Evolutionary conservation across 345 rosid species (phyloP).

Genomic region (Erysimum cheiranthoides): DNA sequence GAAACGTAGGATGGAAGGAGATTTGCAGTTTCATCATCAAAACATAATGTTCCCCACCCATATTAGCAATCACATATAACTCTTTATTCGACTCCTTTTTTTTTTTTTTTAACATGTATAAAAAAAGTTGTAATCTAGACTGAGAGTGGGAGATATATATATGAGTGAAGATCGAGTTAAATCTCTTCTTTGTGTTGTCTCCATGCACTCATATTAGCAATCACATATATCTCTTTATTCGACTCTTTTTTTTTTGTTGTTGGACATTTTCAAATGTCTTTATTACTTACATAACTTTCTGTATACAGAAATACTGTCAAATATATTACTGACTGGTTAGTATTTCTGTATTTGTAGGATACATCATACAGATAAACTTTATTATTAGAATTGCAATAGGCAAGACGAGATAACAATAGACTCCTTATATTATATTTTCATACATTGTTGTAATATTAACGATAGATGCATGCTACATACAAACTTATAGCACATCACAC

Average conservation of each 20-base stretch:
- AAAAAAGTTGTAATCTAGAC: not conserved
- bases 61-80: too few species aligned
- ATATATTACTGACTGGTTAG: not conserved
- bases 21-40: not conserved
- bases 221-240: not conserved
- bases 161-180: not conserved
- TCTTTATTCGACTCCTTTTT: not conserved
- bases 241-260: not conserved
- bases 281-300: too few species aligned
- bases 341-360: not conserved
- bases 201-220: not conserved
- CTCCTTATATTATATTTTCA: not conserved
- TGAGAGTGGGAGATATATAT: not conserved
- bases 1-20: not conserved
- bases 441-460: not conserved
- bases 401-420: not conserved
- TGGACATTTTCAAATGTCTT: too few species aligned
- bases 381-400: not conserved
- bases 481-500: constrained; percentile 5
- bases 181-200: not conserved
- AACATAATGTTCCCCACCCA: not conserved
- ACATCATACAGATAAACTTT: not conserved
- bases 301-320: not conserved
- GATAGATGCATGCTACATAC: not conserved
- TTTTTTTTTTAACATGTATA: not conserved